A percentile compares a stretch with the other conserved stretches of the same genome.
These are phyloP conservation scores for Paralagenidium karlingii DNA, from an alignment of 352 stramenopile genomes.

Conservation along the genomic window DNA sequence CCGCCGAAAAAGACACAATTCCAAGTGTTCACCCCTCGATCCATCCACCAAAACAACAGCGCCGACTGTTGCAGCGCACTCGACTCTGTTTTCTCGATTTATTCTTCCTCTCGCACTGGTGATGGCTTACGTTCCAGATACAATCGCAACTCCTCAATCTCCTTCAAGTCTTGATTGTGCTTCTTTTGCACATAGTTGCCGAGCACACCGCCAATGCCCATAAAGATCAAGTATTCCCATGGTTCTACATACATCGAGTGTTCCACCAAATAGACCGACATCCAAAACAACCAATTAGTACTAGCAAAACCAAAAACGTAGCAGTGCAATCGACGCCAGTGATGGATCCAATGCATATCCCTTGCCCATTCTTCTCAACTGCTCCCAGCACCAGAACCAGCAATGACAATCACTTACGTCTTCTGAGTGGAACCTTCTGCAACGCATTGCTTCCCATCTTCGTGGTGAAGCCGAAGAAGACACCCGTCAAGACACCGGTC, in stretches of 20 bases:
- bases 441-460: constrained; percentile 75
- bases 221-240: constrained; percentile 70
- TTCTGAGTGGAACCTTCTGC: constrained; percentile 75
- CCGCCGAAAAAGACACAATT: too few species aligned
- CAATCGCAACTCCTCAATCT: constrained; percentile 61
- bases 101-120: background rate
- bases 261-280: constrained; percentile 1
- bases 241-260: constrained; percentile 28
- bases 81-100: too few species aligned
- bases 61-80: too few species aligned
- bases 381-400: too few species aligned
- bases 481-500: constrained; percentile 46
- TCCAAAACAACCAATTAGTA: background rate
- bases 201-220: constrained; percentile 40
- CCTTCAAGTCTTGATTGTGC: constrained; percentile 54
- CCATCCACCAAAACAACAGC: too few species aligned
- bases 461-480: constrained; percentile 64
- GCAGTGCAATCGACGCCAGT: too few species aligned
- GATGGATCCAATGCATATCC: too few species aligned
- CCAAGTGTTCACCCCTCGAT: too few species aligned
- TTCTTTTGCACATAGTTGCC: constrained; percentile 63
- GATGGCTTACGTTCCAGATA: constrained; percentile 35
- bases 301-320: background rate
- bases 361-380: too few species aligned
- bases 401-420: constrained; percentile 58